These are phyloP conservation scores for Cutaneotrichosporon sp. DNA, from an alignment of 1,284 basidiomycete species.

Conservation along the genomic window DNA sequence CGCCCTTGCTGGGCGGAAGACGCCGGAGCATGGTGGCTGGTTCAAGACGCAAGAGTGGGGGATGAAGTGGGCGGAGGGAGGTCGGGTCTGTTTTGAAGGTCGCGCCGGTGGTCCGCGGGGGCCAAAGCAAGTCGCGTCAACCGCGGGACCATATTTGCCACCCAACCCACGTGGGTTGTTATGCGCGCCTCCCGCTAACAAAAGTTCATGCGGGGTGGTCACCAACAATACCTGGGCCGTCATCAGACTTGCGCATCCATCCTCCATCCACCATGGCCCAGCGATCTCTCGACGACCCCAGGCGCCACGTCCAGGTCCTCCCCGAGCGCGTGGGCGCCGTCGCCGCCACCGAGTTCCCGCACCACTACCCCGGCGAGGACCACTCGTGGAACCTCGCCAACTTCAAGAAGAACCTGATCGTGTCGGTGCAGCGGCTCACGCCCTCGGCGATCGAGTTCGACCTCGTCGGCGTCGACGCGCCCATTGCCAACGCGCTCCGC, in stretches of 20 bases:
- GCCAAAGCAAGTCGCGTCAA: slow-evolving; percentile 27
- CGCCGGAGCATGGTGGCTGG: slow-evolving; percentile 43
- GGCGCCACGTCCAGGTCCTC: slow-evolving; percentile 62
- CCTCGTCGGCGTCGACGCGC: slow-evolving; percentile 91
- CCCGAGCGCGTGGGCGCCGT: slow-evolving; percentile 68
- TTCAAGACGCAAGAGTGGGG: background rate
- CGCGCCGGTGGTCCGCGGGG: background rate
- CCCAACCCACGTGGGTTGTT: slow-evolving; percentile 1
- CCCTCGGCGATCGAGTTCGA: slow-evolving; percentile 89
- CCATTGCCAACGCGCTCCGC: slow-evolving; percentile 92
- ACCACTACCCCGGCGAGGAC: slow-evolving; percentile 70
- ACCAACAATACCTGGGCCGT: background rate
- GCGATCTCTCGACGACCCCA: slow-evolving; percentile 40
- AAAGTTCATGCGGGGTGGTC: slow-evolving; percentile 17
- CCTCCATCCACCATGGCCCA: slow-evolving; percentile 25
- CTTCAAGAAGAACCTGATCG: slow-evolving; percentile 74
- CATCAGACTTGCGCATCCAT: slow-evolving; percentile 25
- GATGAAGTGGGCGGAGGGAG: too few species aligned
- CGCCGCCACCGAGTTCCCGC: slow-evolving; percentile 26
- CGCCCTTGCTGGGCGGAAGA: slow-evolving; percentile 28
- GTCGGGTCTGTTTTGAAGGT: slow-evolving; percentile 17
- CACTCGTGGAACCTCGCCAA: slow-evolving; percentile 74
- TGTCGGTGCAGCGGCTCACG: slow-evolving; percentile 75
- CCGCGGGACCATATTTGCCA: slow-evolving; percentile 27
- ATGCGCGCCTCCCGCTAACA: slow-evolving; percentile 10